Conservation (phyloP, 768 basidiomycete genomes). For the Leccinum longicurvipes region DNA sequence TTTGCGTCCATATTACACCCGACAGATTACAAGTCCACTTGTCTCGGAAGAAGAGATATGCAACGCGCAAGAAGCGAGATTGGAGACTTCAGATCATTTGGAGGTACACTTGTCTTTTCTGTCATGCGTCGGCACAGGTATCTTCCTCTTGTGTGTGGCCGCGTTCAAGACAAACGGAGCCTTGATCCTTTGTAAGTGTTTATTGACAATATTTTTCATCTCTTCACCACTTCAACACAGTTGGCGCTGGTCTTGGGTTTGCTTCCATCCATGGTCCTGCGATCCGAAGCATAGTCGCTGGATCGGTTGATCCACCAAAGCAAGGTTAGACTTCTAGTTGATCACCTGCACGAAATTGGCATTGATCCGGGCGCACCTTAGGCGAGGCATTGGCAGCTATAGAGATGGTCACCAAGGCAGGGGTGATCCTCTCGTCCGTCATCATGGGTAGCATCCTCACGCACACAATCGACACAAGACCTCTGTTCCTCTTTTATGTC, state of each 20-base stretch:
- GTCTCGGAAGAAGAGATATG: not conserved
- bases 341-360: too few species aligned
- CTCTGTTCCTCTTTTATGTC: constrained; percentile 24
- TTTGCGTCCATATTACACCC: constrained; percentile 27
- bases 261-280: constrained; percentile 15
- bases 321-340: constrained; percentile 19
- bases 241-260: constrained; percentile 18
- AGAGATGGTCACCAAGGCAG: constrained; percentile 25
- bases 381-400: constrained; percentile 30
- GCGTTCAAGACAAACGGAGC: constrained; percentile 4
- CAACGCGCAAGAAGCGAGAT: not conserved
- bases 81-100: constrained; percentile 24
- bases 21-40: not conserved
- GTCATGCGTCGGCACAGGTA: constrained; percentile 14
- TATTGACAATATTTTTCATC: not conserved
- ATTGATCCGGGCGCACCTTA: not conserved
- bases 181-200: constrained; percentile 16
- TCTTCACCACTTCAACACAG: constrained; percentile 11
- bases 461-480: constrained; percentile 17
- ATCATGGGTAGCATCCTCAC: constrained; percentile 31
- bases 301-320: constrained; percentile 26
- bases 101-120: constrained; percentile 28
- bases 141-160: constrained; percentile 15
- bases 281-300: constrained; percentile 23
- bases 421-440: constrained; percentile 23